A percentile compares a stretch with the other conserved stretches of the same genome.
These are phyloP conservation scores for Plasmopara halstedii DNA, from an alignment of 352 stramenopile genomes.

Conservation along the genomic window DNA sequence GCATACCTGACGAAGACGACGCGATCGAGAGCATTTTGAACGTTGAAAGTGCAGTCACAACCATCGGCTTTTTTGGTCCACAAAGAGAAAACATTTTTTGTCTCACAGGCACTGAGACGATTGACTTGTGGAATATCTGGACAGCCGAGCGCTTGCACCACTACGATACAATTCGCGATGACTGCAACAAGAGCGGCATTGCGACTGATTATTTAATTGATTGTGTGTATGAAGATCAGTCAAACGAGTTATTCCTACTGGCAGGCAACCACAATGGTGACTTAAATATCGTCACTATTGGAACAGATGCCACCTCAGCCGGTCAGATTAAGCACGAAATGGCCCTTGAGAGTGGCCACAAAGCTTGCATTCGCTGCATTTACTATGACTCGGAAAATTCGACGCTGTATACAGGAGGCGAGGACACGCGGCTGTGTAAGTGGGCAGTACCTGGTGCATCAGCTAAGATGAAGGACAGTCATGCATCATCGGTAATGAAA, in stretches of 20 bases:
- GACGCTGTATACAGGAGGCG: conserved; percentile 74
- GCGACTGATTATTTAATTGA: conserved; percentile 82
- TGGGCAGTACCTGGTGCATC: conserved; percentile 32
- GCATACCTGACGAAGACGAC: conserved; percentile 80
- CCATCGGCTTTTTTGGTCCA: conserved; percentile 81
- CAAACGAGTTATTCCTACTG: conserved; percentile 67
- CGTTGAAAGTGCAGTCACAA: conserved; percentile 84
- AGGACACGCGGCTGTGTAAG: conserved; percentile 80
- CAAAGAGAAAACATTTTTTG: conserved; percentile 78
- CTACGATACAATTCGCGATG: conserved; percentile 62
- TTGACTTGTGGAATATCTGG: conserved; percentile 87
- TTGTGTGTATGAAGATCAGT: conserved; percentile 73
- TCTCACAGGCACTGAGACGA: conserved; percentile 82
- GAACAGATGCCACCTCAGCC: conserved; percentile 23
- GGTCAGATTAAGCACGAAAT: conserved; percentile 49
- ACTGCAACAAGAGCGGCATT: conserved; percentile 61
- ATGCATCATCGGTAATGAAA: conserved; percentile 13
- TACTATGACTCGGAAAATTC: conserved; percentile 52
- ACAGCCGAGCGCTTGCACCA: conserved; percentile 76
- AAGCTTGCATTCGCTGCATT: conserved; percentile 70
- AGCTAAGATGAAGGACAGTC: conserved; percentile 1
- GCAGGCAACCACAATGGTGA: conserved; percentile 70
- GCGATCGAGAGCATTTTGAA: conserved; percentile 87
- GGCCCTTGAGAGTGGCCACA: conserved; percentile 61
- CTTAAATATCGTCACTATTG: conserved; percentile 68